phyloP scores from a whole-genome alignment of 139 green algal species.

The Picochlorum sp. region DNA sequence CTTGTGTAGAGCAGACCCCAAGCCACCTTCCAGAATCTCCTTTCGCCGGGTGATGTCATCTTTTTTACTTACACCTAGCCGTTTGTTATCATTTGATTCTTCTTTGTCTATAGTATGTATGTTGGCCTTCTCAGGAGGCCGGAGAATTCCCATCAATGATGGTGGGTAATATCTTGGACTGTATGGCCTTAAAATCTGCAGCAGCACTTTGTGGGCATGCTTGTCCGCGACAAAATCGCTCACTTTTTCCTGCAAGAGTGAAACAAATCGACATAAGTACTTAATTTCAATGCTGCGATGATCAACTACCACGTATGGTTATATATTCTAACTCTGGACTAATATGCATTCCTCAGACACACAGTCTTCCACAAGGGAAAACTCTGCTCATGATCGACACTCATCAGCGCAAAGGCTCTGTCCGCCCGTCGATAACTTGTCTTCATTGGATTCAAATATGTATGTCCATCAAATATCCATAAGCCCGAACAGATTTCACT shows the following conservation, averaged over 20 bases:
- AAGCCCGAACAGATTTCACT: neutral
- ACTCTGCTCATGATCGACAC: constrained; percentile 38
- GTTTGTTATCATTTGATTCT: neutral
- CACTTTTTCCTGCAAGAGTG: constrained; percentile 41
- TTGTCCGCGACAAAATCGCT: constrained; percentile 32
- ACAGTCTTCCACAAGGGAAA: constrained; percentile 8
- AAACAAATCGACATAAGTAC: neutral
- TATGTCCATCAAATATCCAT: too few species aligned
- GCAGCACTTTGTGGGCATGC: constrained; percentile 37
- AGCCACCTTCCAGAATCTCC: constrained; percentile 56
- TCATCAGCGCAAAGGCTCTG: constrained; percentile 51
- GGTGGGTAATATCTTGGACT: constrained; percentile 51
- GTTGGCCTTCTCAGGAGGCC: constrained; percentile 24
- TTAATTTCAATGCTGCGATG: neutral
- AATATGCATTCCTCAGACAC: constrained; percentile 33
- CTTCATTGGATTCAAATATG: constrained; percentile 49
- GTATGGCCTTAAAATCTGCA: constrained; percentile 62
- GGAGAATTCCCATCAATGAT: constrained; percentile 31
- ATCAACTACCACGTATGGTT: neutral
- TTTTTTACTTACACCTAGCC: constrained; percentile 72
- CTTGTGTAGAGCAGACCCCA: constrained; percentile 30
- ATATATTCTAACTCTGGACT: neutral
- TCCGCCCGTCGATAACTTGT: constrained; percentile 67
- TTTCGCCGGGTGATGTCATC: constrained; percentile 30
- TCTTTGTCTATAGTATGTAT: constrained; percentile 8